phyloP scores from a whole-genome alignment of 139 green algal genomes.

The Gonium pectorale region DNA sequence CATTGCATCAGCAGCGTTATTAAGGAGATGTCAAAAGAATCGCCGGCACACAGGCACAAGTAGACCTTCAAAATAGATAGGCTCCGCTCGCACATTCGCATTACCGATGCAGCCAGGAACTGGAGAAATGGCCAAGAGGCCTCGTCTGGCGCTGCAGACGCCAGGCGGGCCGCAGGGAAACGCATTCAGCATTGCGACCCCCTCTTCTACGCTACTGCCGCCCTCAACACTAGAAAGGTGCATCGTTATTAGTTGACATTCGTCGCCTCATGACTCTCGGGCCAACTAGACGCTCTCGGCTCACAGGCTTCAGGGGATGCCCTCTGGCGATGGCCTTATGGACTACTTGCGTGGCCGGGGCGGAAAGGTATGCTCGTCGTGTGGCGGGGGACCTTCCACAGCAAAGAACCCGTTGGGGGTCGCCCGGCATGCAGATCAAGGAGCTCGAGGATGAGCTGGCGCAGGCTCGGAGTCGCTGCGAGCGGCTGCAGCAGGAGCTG shows the following conservation, averaged over 20 bases:
- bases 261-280: too few relatives aligned
- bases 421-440: constrained; percentile 66
- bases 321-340: constrained; percentile 33
- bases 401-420: too few relatives aligned
- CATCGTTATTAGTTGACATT: too few relatives aligned
- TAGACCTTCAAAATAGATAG: too few relatives aligned
- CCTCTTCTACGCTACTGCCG: not conserved
- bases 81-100: too few relatives aligned
- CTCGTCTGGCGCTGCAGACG: not conserved
- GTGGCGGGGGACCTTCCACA: not conserved
- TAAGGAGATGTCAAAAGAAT: too few relatives aligned
- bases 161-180: not conserved
- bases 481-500: constrained; percentile 47
- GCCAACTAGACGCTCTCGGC: too few relatives aligned
- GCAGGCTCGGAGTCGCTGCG: not conserved
- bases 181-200: not conserved
- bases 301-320: constrained; percentile 6
- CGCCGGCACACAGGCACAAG: too few relatives aligned
- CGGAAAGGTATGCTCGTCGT: constrained; percentile 16
- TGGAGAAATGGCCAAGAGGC: not conserved
- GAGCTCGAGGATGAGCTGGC: constrained; percentile 59
- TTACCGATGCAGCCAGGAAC: constrained; percentile 13
- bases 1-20: too few relatives aligned
- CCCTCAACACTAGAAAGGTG: constrained; percentile 27
- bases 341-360: constrained; percentile 48